Percentiles rank a stretch among this genome's conserved stretches.
Evolutionary conservation across 352 stramenopile species (phyloP).

Genomic region (Peronospora destructor): DNA sequence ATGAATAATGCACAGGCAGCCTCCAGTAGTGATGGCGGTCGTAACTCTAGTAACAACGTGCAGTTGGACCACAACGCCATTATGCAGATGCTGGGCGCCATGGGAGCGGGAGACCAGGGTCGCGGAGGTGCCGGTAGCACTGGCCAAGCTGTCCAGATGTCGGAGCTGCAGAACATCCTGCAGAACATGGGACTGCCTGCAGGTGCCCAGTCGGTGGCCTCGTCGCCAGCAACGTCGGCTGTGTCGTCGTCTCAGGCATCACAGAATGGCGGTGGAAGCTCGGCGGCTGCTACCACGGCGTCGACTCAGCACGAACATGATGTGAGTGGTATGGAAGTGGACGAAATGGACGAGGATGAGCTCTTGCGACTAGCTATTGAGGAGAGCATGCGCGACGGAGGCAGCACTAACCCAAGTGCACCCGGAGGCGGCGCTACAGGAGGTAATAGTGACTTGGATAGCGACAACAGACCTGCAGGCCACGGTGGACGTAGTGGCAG

Average conservation of each 20-base stretch:
- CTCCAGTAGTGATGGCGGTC: slow-evolving; percentile 23
- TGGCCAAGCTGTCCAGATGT: slow-evolving; percentile 67
- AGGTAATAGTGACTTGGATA: slow-evolving; percentile 44
- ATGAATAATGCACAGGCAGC: slow-evolving; percentile 80
- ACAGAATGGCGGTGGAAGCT: slow-evolving; percentile 60
- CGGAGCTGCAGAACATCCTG: slow-evolving; percentile 82
- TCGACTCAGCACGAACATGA: slow-evolving; percentile 74
- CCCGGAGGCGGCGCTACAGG: slow-evolving; percentile 13
- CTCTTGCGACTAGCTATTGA: slow-evolving; percentile 80
- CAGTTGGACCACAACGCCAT: slow-evolving; percentile 87
- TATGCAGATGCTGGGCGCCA: slow-evolving; percentile 87
- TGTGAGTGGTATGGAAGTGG: slow-evolving; percentile 71
- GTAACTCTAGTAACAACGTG: slow-evolving; percentile 42
- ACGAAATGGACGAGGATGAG: slow-evolving; percentile 85
- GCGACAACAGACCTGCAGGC: slow-evolving; percentile 24
- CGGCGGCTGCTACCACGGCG: slow-evolving; percentile 56
- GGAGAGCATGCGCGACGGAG: slow-evolving; percentile 80
- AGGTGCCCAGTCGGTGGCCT: slow-evolving; percentile 50
- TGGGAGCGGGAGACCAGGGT: slow-evolving; percentile 64
- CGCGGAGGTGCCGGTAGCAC: slow-evolving; percentile 33
- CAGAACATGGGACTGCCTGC: slow-evolving; percentile 83
- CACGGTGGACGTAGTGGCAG: slow-evolving; percentile 17
- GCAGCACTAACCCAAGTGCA: slow-evolving; percentile 32
- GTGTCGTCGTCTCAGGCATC: slow-evolving; percentile 72
- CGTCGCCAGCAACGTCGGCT: slow-evolving; percentile 65